Percentiles rank a stretch among this genome's conserved stretches.
These are phyloP conservation scores for Ilyonectria robusta DNA, from an alignment of 2,329 filamentous ascomycete species.

Conservation along the genomic window DNA sequence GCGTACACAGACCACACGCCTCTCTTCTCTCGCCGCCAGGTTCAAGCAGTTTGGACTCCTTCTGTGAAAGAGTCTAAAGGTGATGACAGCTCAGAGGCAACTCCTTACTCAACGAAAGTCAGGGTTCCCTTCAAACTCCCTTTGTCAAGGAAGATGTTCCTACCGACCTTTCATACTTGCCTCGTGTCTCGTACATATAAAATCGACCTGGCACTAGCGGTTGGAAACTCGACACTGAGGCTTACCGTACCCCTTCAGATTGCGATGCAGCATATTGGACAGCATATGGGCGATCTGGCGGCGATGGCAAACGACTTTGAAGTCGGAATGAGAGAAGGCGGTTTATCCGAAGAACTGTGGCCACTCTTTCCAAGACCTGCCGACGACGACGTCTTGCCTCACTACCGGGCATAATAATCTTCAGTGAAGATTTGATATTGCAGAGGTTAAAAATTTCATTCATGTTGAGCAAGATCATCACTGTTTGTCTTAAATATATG, in stretches of 20 bases:
- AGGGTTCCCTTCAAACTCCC: no score
- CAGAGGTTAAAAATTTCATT: neutral
- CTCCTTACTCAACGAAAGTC: no score
- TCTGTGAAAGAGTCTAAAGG: no score
- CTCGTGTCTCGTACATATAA: constrained; percentile 23
- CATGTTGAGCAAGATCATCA: no score
- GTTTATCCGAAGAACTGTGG: neutral
- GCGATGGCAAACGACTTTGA: neutral
- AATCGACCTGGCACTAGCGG: neutral
- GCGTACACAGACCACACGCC: no score
- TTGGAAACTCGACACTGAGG: neutral
- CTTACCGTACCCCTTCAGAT: neutral
- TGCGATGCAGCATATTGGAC: neutral
- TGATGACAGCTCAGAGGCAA: no score
- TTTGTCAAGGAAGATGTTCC: neutral
- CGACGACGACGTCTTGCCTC: neutral
- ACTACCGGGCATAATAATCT: neutral
- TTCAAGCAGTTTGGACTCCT: no score
- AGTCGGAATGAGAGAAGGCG: neutral
- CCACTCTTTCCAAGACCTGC: neutral
- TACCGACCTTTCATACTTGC: constrained; percentile 26
- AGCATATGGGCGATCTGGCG: neutral
- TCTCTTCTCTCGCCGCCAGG: no score
- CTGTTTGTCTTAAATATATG: no score
- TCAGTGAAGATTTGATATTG: neutral